These are phyloP conservation scores for Boletellus deceptivus DNA, from an alignment of 1,284 basidiomycete species.

Conservation along the genomic window DNA sequence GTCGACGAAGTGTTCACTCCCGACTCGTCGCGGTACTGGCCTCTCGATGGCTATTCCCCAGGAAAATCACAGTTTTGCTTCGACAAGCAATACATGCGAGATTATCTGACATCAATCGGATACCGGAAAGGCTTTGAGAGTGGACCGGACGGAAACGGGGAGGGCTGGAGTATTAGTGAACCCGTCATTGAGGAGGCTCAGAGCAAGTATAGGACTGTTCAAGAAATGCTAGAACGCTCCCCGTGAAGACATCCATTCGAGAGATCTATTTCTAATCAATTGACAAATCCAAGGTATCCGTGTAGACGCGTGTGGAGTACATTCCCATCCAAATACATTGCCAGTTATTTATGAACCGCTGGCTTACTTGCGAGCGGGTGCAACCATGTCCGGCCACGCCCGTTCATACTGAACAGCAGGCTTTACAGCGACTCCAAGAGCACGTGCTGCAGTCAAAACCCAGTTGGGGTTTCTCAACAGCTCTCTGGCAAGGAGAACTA, in stretches of 20 bases:
- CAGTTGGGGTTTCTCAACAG: constrained; percentile 61
- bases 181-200: constrained; percentile 78
- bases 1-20: constrained; percentile 97
- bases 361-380: constrained; percentile 18
- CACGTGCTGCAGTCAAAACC: constrained; percentile 51
- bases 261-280: background rate
- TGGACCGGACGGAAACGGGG: constrained; percentile 62
- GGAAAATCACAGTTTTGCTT: constrained; percentile 87
- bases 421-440: constrained; percentile 57
- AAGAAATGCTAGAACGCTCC: constrained; percentile 54
- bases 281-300: constrained; percentile 1
- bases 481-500: constrained; percentile 67
- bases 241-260: constrained; percentile 4
- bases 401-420: constrained; percentile 67
- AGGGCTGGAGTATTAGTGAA: constrained; percentile 75
- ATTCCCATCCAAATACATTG: background rate
- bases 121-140: constrained; percentile 80
- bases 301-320: background rate
- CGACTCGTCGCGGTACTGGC: constrained; percentile 98
- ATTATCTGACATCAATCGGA: constrained; percentile 78
- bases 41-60: constrained; percentile 67
- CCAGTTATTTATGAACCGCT: background rate
- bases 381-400: constrained; percentile 52
- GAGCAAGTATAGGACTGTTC: constrained; percentile 77
- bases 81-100: constrained; percentile 96